Evolutionary conservation across 805 yeast species (phyloP), one percentile per base, ranked within the genome.

Genomic region (Lachancea sp.): DNA sequence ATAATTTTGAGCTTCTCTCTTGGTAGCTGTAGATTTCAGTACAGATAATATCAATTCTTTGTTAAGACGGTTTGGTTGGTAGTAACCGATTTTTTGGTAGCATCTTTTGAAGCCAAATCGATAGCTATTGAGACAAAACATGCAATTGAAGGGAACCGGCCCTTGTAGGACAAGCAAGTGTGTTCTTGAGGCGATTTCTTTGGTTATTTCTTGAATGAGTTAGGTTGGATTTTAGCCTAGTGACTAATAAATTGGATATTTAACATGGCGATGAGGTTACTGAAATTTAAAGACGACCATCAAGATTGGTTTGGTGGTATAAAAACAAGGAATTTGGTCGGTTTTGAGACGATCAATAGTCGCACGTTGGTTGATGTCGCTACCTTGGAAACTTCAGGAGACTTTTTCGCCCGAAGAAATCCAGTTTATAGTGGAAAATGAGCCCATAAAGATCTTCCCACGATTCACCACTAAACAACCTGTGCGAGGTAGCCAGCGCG

Each of bases 21-120:
- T 90, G 1, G 98, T 91, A 5, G 97, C 95, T 3, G 97, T 86
- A 1, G 96, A 82, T 56, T 82, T 82, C 47, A 91, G 70, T 19
- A 91, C 89, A 1, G 96, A 81, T 15, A 88, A 68, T n/a, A 91
- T 82, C 41, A 91, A 68, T 44, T 85, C 86, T 52, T 79, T 72
- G 6, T 63, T 56, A n/a, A 57, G 41, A 2, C 55, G 49, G 53
- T 61, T 60, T 11, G 56, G 62, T 41, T 59, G 62, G n/a, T 51
- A 44, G 37, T 51, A 50, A 8, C 46, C 42, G 16, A 33, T 27
- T 27, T 38, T 44, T 31, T 34, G 31, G 12, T 32, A 38, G 18
- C 36, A 25, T 18, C 43, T 27, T 25, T 27, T 36, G 36, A 16
- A n/a, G 15, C 12, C 20, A 20, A 33, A 2, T 10, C 39, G 25